These are phyloP conservation scores for Diatrype stigma DNA, from an alignment of 2,329 filamentous ascomycete genomes.

Conservation along the genomic window DNA sequence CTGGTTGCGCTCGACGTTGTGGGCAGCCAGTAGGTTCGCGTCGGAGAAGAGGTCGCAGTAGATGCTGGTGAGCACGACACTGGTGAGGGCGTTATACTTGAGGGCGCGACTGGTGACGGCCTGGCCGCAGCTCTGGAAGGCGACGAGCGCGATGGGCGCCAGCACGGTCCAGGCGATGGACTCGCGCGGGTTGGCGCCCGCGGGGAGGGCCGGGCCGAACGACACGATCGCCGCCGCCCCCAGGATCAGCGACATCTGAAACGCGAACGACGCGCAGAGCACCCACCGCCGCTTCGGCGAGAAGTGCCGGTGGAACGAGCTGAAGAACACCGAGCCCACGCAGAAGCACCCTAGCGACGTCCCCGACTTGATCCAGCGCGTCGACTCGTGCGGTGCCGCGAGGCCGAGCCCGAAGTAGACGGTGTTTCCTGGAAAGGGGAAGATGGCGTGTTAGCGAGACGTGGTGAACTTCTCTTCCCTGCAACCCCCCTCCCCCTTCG, in stretches of 20 bases:
- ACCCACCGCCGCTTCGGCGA: constrained; percentile 62
- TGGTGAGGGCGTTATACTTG: constrained; percentile 67
- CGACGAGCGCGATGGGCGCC: constrained; percentile 63
- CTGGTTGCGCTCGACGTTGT: constrained; percentile 48
- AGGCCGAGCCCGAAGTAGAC: constrained; percentile 74
- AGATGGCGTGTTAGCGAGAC: too few relatives aligned
- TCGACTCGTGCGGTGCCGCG: constrained; percentile 48
- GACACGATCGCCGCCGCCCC: constrained; percentile 52
- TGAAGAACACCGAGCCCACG: constrained; percentile 67
- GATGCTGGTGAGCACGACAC: constrained; percentile 74
- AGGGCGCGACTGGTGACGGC: constrained; percentile 70
- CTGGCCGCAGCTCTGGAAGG: constrained; percentile 75
- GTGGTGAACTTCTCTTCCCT: too few relatives aligned
- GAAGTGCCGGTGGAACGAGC: constrained; percentile 61
- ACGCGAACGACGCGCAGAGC: constrained; percentile 53
- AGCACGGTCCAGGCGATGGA: constrained; percentile 56
- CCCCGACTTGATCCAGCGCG: constrained; percentile 68
- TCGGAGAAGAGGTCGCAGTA: constrained; percentile 80
- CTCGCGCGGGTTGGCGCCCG: constrained; percentile 30
- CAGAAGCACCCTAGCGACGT: constrained; percentile 68
- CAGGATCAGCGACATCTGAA: constrained; percentile 48
- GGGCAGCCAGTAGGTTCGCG: constrained; percentile 38
- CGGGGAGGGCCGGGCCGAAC: constrained; percentile 33
- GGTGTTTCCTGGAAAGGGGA: constrained; percentile 67
- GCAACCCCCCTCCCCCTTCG: background rate